A percentile compares a stretch with the other conserved stretches of the same genome.
These are phyloP conservation scores for Colletotrichum neosansevieriae DNA, from an alignment of 2,329 filamentous ascomycete species.

Conservation along the genomic window DNA sequence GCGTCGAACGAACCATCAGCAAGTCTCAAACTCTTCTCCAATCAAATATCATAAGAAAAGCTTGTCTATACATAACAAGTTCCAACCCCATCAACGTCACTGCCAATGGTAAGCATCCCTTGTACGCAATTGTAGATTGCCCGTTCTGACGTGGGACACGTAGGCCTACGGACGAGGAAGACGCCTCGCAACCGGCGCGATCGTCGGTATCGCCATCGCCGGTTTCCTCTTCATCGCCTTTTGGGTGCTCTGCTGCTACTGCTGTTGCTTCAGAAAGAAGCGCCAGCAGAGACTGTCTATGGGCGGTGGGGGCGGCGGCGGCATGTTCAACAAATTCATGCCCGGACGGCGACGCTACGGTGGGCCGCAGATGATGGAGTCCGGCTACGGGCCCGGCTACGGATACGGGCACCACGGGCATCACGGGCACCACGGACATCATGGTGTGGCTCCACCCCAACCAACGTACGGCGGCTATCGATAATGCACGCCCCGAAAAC, in stretches of 20 bases:
- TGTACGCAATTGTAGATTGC: neutral
- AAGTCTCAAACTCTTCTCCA: too few species aligned
- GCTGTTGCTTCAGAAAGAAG: slow-evolving; percentile 40
- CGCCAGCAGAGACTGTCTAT: slow-evolving; percentile 21
- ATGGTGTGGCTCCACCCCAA: slow-evolving; percentile 15
- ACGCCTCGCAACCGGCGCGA: slow-evolving; percentile 40
- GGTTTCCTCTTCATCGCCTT: slow-evolving; percentile 35
- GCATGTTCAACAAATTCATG: slow-evolving; percentile 27
- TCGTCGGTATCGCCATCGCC: slow-evolving; percentile 40
- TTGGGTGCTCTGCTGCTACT: slow-evolving; percentile 35
- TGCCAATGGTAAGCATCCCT: slow-evolving; percentile 17
- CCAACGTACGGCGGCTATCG: slow-evolving; percentile 25
- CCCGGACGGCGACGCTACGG: slow-evolving; percentile 17
- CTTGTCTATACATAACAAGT: too few species aligned
- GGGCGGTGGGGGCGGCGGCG: slow-evolving; percentile 9
- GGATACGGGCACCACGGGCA: slow-evolving; percentile 1
- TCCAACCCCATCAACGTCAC: too few species aligned
- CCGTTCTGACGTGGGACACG: neutral
- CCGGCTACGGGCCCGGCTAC: slow-evolving; percentile 21
- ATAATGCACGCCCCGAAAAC: neutral
- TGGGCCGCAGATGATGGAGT: slow-evolving; percentile 34
- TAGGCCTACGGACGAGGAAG: slow-evolving; percentile 33
- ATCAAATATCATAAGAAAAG: too few species aligned
- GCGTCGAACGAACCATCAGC: neutral
- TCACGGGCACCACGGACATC: neutral